Evolutionary conservation across 768 basidiomycete genomes (phyloP), one percentile per base, ranked within the genome.

Genomic region (Rhodotorula sphaerocarpa): DNA sequence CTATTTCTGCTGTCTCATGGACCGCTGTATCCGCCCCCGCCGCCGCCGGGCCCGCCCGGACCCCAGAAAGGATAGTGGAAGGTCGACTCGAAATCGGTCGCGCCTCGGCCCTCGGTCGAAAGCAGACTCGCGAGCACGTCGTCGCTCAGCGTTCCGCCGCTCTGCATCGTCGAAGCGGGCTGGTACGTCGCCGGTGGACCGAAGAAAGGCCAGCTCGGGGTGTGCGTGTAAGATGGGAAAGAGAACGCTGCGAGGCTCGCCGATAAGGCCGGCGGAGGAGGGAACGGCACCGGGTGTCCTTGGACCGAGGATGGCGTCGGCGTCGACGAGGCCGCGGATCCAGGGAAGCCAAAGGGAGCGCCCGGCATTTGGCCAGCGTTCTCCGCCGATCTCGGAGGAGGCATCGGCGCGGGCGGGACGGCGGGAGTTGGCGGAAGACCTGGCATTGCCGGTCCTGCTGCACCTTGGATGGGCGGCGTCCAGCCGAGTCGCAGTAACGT

Each of bases 51-150:
- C n/a, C n/a, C n/a, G n/a, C n/a, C n/a, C 46, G 46, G 12, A 15
- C 16, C 16, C 36, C 36, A 39, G 36, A 39, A 39, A 39, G 25
- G 46, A 28, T 47, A 47, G 14, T 16, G 27, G 11, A 7, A 9
- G 9, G 11, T 10, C 25, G 10, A 7, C 12, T 16, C 23, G 15
- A 7, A 27, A 3, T 54, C 52, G 10, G 12, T 30, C 10, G 61
- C 61, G 3, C 42, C 48, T 1, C 61, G n/a, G 2, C 55, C 61
- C 6, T 50, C 48, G 7, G 34, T 30, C 31, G 48, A 45, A 18
- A 62, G 25, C 48, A 56, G 34, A 12, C 54, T 41, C 18, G 55
- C 61, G 28, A 62, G 50, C 9, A 62, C 25, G 50, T 62, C 61
- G 55, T 62, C 61, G 4, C 55, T 18, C 21, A 54, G 34, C 15